Evolutionary conservation across 2,329 filamentous ascomycete genomes (phyloP), one percentile per base, ranked within the genome.

Genomic region (Xylaria multiplex): DNA sequence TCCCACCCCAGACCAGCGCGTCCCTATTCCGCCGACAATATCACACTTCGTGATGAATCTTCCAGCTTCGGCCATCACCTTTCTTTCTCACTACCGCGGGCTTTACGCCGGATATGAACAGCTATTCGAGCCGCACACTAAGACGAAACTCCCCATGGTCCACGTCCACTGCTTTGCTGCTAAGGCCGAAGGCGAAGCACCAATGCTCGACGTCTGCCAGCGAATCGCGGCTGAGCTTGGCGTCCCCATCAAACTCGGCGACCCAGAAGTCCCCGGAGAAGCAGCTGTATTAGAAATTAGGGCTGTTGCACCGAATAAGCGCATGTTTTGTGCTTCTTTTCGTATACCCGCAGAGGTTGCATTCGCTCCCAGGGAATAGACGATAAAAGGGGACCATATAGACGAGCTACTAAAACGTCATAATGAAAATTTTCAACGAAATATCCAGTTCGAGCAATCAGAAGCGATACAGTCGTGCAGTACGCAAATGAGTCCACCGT

Each of bases 31-130:
- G 2, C 85, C 85, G 2, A 90, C 90, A 43, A 92, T 98, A 77
- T 86, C 89, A n/a, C 96, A 98, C 81, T 99, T 94, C 78, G 91
- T 98, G 71, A 97, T 99, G 93, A 99, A 99, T 80, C 90, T 99
- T 16, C 96, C 96, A 0, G 96, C 94, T 1, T 91, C 89, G 0
- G 95, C 96, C 0, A 90, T 96, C 66, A 90, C 91, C 65, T 99
- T 99, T 77, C 84, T 97, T 24, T 82, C 83, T 62, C 76, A 74
- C 82, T 96, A 93, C 83, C 87, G 89, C 22, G 95, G 96, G 4
- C 79, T 97, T 16, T 98, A 97, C 77, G 81, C 86, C n/a, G 89
- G 89, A 2, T 84, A 88, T 27, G 89, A 93, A 77, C 68, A 78
- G 1, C 82, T 93, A 1, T 94, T 95, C 72, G 75, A 80, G 32